Conservation (phyloP, 331 rosid genomes). For the Malus hybrid region DNA sequence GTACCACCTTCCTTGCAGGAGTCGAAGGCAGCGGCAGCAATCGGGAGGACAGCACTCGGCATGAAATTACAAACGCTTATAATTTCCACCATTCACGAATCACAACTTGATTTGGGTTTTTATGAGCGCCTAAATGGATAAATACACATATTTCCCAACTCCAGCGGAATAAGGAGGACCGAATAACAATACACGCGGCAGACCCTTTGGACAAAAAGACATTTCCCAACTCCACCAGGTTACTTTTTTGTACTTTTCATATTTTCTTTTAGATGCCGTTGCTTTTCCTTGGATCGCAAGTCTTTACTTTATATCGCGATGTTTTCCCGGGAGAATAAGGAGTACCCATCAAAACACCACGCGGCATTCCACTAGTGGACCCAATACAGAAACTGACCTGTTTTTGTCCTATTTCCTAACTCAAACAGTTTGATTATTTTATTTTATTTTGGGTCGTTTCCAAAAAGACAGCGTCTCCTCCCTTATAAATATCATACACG, state of each 20-base stretch:
- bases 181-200: no score
- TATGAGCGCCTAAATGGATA: no score
- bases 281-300: no score
- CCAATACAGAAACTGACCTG: neutral
- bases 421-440: neutral
- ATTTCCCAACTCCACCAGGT: no score
- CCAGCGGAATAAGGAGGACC: no score
- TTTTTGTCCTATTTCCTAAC: neutral
- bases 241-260: no score
- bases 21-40: slow-evolving; percentile 52
- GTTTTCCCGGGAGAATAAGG: neutral
- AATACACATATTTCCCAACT: no score
- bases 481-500: neutral
- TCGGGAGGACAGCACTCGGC: slow-evolving; percentile 78
- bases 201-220: no score
- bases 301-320: neutral
- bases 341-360: neutral
- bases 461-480: neutral
- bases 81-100: slow-evolving; percentile 93
- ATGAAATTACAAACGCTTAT: slow-evolving; percentile 38
- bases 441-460: neutral
- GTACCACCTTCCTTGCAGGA: slow-evolving; percentile 92
- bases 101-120: no score
- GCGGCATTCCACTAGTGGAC: neutral
- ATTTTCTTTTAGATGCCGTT: no score